Evolutionary conservation across 2,329 filamentous ascomycete genomes (phyloP).

Genomic region (Sclerotinia sclerotiorum): DNA sequence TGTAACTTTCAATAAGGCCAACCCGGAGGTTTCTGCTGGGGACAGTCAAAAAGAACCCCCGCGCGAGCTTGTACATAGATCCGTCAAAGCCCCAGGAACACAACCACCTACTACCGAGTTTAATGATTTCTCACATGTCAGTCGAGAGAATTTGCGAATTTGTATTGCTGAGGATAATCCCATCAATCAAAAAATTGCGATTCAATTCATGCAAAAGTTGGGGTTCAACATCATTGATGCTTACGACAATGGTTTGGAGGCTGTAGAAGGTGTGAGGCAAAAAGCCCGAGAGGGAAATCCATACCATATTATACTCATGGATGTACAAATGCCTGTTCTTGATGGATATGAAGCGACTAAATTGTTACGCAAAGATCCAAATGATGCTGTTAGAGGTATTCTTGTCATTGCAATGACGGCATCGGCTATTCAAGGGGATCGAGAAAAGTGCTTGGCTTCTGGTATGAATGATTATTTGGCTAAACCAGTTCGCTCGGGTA

Average conservation of each 20-base stretch:
- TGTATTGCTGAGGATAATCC: slow-evolving; percentile 95
- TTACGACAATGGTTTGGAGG: slow-evolving; percentile 85
- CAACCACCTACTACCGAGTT: slow-evolving; percentile 46
- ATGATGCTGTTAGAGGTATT: slow-evolving; percentile 74
- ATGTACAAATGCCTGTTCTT: slow-evolving; percentile 92
- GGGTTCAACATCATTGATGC: slow-evolving; percentile 81
- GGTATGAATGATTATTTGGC: slow-evolving; percentile 98
- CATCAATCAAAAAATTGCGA: slow-evolving; percentile 92
- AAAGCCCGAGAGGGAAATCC: slow-evolving; percentile 70
- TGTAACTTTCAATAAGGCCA: slow-evolving; percentile 81
- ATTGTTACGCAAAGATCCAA: slow-evolving; percentile 72
- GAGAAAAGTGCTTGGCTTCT: slow-evolving; percentile 91
- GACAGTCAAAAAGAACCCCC: slow-evolving; percentile 47
- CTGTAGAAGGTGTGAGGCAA: slow-evolving; percentile 80
- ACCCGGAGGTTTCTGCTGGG: slow-evolving; percentile 57
- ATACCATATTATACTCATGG: slow-evolving; percentile 92
- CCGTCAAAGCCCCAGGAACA: slow-evolving; percentile 45
- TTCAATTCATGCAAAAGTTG: slow-evolving; percentile 83
- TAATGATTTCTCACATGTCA: slow-evolving; percentile 69
- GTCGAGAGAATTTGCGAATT: slow-evolving; percentile 76
- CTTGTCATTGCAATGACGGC: slow-evolving; percentile 98
- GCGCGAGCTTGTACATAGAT: slow-evolving; percentile 44
- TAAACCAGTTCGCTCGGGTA: slow-evolving; percentile 87
- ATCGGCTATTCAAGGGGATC: slow-evolving; percentile 87
- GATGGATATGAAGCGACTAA: slow-evolving; percentile 92